phyloP scores from a whole-genome alignment of 192 early-diverging fungal species.

The Entomortierella beljakovae region DNA sequence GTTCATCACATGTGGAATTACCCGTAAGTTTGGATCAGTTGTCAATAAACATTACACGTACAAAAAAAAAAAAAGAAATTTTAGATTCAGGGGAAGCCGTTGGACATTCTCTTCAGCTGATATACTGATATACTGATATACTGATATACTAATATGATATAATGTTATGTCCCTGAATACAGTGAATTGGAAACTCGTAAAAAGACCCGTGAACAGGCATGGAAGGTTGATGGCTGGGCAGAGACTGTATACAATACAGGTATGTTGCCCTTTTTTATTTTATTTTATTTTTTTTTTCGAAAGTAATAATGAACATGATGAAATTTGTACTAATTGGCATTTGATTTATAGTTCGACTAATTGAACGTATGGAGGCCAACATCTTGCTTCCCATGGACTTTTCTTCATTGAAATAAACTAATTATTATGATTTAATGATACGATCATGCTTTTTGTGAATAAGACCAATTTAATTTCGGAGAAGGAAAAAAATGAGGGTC shows the following conservation, averaged over 20 bases:
- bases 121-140: no score
- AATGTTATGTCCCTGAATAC: no score
- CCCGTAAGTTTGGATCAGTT: no score
- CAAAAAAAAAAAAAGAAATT: not conserved
- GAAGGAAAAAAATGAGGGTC: no score
- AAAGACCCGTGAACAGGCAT: conserved; percentile 89
- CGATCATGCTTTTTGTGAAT: no score
- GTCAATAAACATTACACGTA: not conserved
- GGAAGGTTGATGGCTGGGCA: conserved; percentile 95
- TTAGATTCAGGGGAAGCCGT: not conserved
- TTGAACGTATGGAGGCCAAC: conserved; percentile 83
- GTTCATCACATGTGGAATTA: conserved; percentile 97
- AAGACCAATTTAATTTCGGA: no score
- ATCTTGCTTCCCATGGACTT: conserved; percentile 76
- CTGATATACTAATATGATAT: no score
- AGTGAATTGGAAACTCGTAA: conserved; percentile 91
- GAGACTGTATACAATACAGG: conserved; percentile 92
- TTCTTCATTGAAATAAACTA: conserved; percentile 44
- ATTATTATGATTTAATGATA: no score
- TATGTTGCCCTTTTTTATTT: conserved; percentile 25
- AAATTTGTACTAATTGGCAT: not conserved
- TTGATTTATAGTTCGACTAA: conserved; percentile 74
- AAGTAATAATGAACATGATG: no score
- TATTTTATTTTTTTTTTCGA: not conserved
- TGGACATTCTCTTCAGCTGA: no score